phyloP scores from a whole-genome alignment of 2,329 filamentous ascomycete species.

The Fusarium bulbicola region DNA sequence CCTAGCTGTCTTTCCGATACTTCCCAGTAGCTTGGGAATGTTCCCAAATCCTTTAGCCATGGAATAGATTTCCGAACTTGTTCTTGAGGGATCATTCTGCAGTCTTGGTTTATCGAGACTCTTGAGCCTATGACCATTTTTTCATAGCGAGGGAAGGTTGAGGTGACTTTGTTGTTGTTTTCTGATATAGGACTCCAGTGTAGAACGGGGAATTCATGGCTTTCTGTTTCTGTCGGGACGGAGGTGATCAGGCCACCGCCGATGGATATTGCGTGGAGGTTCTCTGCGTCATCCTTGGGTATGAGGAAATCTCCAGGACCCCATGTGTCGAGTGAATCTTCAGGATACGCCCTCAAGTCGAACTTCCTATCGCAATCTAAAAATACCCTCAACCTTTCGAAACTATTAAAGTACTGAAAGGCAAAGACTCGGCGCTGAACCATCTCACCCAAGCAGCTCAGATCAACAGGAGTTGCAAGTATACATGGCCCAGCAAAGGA shows the following conservation, averaged over 20 bases:
- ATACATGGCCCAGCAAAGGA: accelerated
- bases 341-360: accelerated
- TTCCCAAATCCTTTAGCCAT: accelerated
- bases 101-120: background rate
- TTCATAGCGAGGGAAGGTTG: accelerated
- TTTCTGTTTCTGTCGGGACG: accelerated
- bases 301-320: background rate
- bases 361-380: accelerated
- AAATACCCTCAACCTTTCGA: accelerated
- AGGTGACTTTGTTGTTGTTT: accelerated
- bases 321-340: accelerated
- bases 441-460: background rate
- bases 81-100: accelerated
- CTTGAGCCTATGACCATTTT: accelerated
- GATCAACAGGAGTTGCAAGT: accelerated
- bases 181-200: accelerated
- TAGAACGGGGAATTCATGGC: accelerated
- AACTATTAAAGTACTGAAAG: accelerated
- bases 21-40: background rate
- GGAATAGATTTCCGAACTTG: accelerated
- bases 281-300: accelerated
- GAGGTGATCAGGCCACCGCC: accelerated
- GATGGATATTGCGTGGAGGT: background rate
- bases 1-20: background rate
- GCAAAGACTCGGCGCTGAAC: background rate